A percentile compares a stretch with the other conserved stretches of the same genome.
Evolutionary conservation across 371 early-diverging fungal genomes (phyloP).

Genomic region (Vairimorpha apis): DNA sequence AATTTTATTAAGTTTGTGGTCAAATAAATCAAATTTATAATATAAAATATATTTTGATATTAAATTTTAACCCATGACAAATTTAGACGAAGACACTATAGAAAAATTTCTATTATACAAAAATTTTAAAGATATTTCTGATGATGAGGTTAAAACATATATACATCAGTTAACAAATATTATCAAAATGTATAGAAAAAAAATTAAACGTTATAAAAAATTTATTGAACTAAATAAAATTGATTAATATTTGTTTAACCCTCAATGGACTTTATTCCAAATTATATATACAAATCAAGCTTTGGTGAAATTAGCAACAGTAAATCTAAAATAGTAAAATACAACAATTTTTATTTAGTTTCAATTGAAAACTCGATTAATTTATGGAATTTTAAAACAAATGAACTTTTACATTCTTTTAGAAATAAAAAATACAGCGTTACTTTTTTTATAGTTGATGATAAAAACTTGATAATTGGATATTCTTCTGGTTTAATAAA

Average conservation of each 20-base stretch:
- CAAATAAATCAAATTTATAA: too few species aligned
- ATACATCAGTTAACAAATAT: not conserved
- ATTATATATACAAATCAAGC: not conserved
- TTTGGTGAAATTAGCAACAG: not conserved
- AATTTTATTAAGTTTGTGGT: too few species aligned
- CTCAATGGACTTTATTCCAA: not conserved
- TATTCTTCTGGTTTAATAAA: not conserved
- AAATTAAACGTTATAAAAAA: not conserved
- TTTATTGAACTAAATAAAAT: not conserved
- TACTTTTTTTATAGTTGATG: not conserved
- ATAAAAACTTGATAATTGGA: not conserved
- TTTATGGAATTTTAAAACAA: not conserved
- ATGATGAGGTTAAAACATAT: not conserved
- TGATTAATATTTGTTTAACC: not conserved
- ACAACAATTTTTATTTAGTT: not conserved
- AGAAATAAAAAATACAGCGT: not conserved
- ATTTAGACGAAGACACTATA: not conserved
- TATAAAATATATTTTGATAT: not conserved
- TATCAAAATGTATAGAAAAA: slow-evolving; percentile 5
- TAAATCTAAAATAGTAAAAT: not conserved
- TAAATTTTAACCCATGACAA: not conserved
- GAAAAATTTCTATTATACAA: slow-evolving; percentile 1
- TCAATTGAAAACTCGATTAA: not conserved
- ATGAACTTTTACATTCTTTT: not conserved
- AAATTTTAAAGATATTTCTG: not conserved